A percentile compares a stretch with the other conserved stretches of the same genome.
Conservation (phyloP, 768 basidiomycete species). For the Xerocomus brunneocitrinus region DNA sequence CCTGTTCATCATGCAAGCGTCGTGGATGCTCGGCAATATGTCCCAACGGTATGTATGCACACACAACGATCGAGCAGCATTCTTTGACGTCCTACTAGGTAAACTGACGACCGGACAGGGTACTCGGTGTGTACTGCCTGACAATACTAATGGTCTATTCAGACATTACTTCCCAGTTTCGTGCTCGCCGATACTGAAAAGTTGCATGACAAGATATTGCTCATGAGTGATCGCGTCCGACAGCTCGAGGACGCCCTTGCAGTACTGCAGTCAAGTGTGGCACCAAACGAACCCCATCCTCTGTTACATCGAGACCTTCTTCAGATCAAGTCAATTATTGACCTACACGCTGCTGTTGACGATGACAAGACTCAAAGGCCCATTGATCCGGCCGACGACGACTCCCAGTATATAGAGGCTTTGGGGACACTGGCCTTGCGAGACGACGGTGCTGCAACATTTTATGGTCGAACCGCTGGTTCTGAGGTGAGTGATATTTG, state of each 20-base stretch:
- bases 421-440: conserved; percentile 68
- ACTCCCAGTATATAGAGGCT: conserved; percentile 56
- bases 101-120: conserved; percentile 75
- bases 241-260: conserved; percentile 66
- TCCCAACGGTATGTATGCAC: conserved; percentile 46
- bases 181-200: conserved; percentile 70
- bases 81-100: conserved; percentile 25
- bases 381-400: conserved; percentile 32
- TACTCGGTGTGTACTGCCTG: conserved; percentile 48
- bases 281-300: conserved; percentile 52
- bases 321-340: conserved; percentile 64
- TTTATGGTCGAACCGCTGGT: conserved; percentile 69
- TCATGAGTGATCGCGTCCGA: conserved; percentile 68
- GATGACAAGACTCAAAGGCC: conserved; percentile 29
- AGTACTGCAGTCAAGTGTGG: conserved; percentile 44
- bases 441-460: conserved; percentile 66
- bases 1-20: conserved; percentile 57
- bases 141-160: neutral
- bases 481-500: conserved; percentile 51
- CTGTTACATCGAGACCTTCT: conserved; percentile 56
- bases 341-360: conserved; percentile 55
- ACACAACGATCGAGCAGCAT: neutral
- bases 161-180: conserved; percentile 38
- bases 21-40: conserved; percentile 76
- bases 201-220: conserved; percentile 60